Evolutionary conservation across 2,329 filamentous ascomycete genomes (phyloP).

Genomic region (Pestalotiopsis sp.): DNA sequence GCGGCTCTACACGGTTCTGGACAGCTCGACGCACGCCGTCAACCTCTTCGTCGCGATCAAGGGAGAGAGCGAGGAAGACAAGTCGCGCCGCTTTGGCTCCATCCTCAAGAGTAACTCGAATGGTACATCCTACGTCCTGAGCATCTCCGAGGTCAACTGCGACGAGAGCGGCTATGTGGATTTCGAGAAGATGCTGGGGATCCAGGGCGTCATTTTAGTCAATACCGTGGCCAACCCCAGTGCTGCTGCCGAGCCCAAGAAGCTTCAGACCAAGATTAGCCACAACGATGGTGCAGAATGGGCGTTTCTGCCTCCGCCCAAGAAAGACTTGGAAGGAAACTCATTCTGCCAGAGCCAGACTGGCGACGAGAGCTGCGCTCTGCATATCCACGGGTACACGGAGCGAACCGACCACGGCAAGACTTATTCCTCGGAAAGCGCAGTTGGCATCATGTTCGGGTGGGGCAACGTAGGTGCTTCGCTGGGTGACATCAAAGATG

Average conservation of each 20-base stretch:
- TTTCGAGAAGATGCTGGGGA: conserved; percentile 90
- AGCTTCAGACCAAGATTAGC: conserved; percentile 85
- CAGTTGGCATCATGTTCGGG: conserved; percentile 87
- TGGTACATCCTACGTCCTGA: conserved; percentile 90
- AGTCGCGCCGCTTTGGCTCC: conserved; percentile 72
- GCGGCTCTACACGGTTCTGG: conserved; percentile 86
- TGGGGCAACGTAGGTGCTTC: conserved; percentile 83
- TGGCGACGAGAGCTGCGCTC: conserved; percentile 69
- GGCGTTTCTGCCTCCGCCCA: conserved; percentile 73
- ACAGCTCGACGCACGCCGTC: conserved; percentile 91
- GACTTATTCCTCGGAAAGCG: conserved; percentile 85
- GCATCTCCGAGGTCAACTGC: conserved; percentile 78
- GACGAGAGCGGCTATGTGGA: conserved; percentile 79
- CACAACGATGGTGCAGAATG: conserved; percentile 95
- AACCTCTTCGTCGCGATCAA: conserved; percentile 91
- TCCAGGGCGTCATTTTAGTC: conserved; percentile 87
- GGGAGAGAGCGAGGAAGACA: conserved; percentile 66
- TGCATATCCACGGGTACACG: conserved; percentile 95
- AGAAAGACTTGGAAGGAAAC: conserved; percentile 69
- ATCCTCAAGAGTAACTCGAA: conserved; percentile 99
- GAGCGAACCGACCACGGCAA: conserved; percentile 80
- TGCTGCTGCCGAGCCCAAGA: conserved; percentile 69
- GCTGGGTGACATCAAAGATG: conserved; percentile 67
- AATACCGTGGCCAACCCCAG: conserved; percentile 80
- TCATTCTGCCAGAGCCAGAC: conserved; percentile 66